Conservation (phyloP, 1,139 yeast species). For the Schizosaccharomyces versatilis region DNA sequence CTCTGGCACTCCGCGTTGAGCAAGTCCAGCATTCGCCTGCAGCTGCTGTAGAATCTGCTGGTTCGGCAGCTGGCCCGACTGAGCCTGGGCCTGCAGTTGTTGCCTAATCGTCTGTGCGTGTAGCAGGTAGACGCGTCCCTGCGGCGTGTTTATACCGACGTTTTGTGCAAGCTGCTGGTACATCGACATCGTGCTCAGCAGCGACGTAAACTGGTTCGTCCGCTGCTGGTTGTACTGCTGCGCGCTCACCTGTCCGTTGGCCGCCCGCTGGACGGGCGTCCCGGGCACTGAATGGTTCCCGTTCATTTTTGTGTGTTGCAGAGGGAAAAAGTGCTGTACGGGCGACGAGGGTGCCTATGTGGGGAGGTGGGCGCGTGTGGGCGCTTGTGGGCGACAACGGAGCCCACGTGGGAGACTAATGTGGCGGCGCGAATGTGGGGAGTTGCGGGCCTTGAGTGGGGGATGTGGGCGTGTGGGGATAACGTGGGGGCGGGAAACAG, state of each 20-base stretch:
- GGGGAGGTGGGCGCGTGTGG: too few relatives aligned
- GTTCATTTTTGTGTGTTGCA: background rate
- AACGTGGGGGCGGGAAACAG: too few relatives aligned
- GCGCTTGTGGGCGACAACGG: too few relatives aligned
- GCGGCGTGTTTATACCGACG: background rate
- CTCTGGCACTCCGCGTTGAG: background rate
- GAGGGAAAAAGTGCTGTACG: too few relatives aligned
- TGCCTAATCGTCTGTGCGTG: background rate
- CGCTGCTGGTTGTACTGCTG: background rate
- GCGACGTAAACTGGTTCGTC: background rate
- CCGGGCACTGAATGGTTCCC: constrained; percentile 1
- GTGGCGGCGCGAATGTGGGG: too few relatives aligned
- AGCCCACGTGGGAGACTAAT: too few relatives aligned
- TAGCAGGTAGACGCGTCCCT: background rate
- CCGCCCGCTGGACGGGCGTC: constrained; percentile 1
- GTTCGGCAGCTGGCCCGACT: background rate
- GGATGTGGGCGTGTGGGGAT: too few relatives aligned
- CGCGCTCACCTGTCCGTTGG: background rate
- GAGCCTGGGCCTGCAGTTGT: constrained; percentile 1
- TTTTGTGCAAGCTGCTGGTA: background rate
- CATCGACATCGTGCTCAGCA: background rate
- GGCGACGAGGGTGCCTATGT: too few relatives aligned
- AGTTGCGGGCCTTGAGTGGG: too few relatives aligned
- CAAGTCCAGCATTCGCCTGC: background rate
- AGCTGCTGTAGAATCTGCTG: background rate